phyloP scores from a whole-genome alignment of 176 grass and related monocot species.

The Olyra latifolia region DNA sequence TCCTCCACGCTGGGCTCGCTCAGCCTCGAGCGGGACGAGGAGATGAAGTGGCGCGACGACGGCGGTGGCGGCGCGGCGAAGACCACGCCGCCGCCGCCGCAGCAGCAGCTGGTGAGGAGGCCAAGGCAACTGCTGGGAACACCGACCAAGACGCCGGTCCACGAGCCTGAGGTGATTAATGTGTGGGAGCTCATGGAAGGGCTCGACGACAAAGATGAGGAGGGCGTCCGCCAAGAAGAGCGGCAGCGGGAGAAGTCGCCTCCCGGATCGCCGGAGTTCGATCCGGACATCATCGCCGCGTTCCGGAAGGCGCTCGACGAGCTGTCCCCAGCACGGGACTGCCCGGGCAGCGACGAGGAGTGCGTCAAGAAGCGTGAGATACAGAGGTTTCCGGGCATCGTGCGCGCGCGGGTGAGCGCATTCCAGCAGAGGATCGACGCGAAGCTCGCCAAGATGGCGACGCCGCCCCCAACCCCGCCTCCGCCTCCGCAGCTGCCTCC shows the following conservation, averaged over 20 bases:
- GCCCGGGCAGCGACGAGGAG: not conserved
- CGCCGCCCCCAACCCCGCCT: not conserved
- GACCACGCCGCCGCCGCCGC: not conserved
- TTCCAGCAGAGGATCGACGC: slow-evolving; percentile 87
- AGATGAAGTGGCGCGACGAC: slow-evolving; percentile 56
- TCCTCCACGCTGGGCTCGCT: slow-evolving; percentile 82
- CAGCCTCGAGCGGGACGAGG: slow-evolving; percentile 66
- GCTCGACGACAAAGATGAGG: slow-evolving; percentile 63
- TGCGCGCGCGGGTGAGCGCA: slow-evolving; percentile 60
- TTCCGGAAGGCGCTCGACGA: slow-evolving; percentile 57
- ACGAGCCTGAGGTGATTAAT: slow-evolving; percentile 84
- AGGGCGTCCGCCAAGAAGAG: slow-evolving; percentile 2
- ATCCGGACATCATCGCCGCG: slow-evolving; percentile 53
- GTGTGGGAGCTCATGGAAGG: slow-evolving; percentile 99
- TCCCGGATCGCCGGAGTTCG: slow-evolving; percentile 48
- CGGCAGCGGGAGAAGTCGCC: not conserved
- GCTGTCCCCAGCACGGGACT: not conserved
- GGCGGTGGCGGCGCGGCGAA: not conserved
- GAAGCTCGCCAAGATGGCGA: slow-evolving; percentile 46
- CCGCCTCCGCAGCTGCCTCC: not conserved
- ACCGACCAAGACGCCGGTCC: slow-evolving; percentile 55
- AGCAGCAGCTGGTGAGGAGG: slow-evolving; percentile 39
- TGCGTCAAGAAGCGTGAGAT: slow-evolving; percentile 48
- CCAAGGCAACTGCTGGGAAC: slow-evolving; percentile 46
- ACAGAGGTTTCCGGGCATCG: slow-evolving; percentile 65